These are phyloP conservation scores for Curvularia verruculosa DNA, from an alignment of 2,329 filamentous ascomycete species.

Conservation along the genomic window DNA sequence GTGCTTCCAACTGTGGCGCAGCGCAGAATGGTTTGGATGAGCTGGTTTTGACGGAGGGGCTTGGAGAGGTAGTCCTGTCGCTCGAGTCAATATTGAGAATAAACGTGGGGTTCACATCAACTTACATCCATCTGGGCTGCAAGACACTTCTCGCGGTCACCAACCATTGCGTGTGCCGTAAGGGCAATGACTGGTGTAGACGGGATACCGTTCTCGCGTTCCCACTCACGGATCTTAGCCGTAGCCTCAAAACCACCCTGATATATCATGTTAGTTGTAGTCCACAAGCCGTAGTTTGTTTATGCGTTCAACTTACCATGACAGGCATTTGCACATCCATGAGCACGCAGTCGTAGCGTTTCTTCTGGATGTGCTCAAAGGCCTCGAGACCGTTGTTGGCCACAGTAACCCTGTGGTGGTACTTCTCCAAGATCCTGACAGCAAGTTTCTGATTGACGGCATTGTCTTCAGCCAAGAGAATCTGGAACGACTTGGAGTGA, in stretches of 20 bases:
- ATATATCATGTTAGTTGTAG: constrained; percentile 46
- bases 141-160: constrained; percentile 96
- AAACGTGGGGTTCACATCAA: constrained; percentile 2
- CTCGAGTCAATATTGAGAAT: constrained; percentile 19
- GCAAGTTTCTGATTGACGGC: constrained; percentile 95
- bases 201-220: constrained; percentile 77
- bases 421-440: constrained; percentile 96
- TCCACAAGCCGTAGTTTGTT: neutral
- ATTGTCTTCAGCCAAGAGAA: constrained; percentile 95
- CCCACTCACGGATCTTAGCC: constrained; percentile 93
- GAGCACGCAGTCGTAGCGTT: constrained; percentile 92
- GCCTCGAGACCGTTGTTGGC: constrained; percentile 95
- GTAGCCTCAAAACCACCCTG: constrained; percentile 96
- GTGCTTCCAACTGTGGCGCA: constrained; percentile 90
- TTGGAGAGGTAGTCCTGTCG: constrained; percentile 86
- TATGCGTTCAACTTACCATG: constrained; percentile 71
- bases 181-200: constrained; percentile 95
- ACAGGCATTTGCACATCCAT: constrained; percentile 99
- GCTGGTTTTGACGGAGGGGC: constrained; percentile 92
- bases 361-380: constrained; percentile 87
- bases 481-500: constrained; percentile 93
- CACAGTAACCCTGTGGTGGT: constrained; percentile 89
- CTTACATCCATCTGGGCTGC: constrained; percentile 90
- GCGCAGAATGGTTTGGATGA: constrained; percentile 97
- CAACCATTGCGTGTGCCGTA: constrained; percentile 98